Conservation (phyloP, 2,329 filamentous ascomycete genomes). For the Teratosphaeria pseudoeucalypti region DNA sequence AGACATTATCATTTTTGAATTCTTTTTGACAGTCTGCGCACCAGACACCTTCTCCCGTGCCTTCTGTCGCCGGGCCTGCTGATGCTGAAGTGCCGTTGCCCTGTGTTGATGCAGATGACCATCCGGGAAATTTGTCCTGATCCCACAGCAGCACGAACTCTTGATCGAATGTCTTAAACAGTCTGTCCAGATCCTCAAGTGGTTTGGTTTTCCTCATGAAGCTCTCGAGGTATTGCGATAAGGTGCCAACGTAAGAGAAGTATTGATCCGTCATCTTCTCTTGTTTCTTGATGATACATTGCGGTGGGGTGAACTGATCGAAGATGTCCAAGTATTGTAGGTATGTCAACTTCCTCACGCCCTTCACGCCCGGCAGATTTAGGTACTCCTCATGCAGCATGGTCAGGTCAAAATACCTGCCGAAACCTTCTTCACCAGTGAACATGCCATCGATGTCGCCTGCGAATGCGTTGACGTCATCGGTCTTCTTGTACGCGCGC, state of each 20-base stretch:
- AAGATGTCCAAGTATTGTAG: conserved; percentile 88
- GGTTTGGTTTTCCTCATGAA: conserved; percentile 81
- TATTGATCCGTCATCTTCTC: conserved; percentile 91
- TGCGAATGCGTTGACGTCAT: conserved; percentile 35
- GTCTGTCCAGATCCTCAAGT: conserved; percentile 71
- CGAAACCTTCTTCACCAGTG: conserved; percentile 88
- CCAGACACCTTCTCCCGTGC: conserved; percentile 63
- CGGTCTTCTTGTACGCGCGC: conserved; percentile 72
- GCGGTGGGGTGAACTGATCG: conserved; percentile 69
- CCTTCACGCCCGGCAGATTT: conserved; percentile 75
- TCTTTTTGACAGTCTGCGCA: conserved; percentile 88
- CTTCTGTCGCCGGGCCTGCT: conserved; percentile 38
- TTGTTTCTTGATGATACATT: conserved; percentile 61
- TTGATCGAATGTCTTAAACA: conserved; percentile 64
- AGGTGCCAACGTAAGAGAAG: conserved; percentile 73
- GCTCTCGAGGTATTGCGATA: conserved; percentile 74
- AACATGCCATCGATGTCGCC: conserved; percentile 80
- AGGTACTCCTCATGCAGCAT: conserved; percentile 76
- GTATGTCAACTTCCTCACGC: conserved; percentile 58
- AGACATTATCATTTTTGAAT: conserved; percentile 92
- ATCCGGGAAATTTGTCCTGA: conserved; percentile 67
- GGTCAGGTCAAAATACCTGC: conserved; percentile 84
- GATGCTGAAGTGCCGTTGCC: conserved; percentile 12
- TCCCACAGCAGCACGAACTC: conserved; percentile 82
- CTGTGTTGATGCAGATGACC: conserved; percentile 45